Evolutionary conservation across 1,284 basidiomycete species (phyloP), one percentile per base, ranked within the genome.

Genomic region (Pseudozyma hubeiensis): DNA sequence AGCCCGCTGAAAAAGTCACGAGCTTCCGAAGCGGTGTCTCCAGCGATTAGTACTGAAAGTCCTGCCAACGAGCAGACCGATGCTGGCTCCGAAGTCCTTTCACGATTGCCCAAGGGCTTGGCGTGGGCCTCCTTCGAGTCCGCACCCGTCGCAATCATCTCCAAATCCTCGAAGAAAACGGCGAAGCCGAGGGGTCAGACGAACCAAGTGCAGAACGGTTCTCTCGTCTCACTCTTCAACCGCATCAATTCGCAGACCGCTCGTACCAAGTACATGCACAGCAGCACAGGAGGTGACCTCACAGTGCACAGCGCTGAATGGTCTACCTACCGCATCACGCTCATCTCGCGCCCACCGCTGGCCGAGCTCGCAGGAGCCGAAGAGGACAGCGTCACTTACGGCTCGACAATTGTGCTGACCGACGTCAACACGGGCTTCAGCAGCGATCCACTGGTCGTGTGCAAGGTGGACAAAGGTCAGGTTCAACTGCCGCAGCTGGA

Each of bases 171-270:
- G 49, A 94, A 95, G 88, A 96, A 96, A 88, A 96, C 94, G 1
- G 93, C 93, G 64, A 96, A 96, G 87, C 94, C 94, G 70, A 90
- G 94, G 81, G 94, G 94, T 82, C 92, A 94, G 80, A 90, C 92
- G 10, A 94, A 92, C 16, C 95, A 94, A 86, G 92, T 97, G 80
- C 89, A 93, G 58, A 91, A 90, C 30, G 91, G 92, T 43, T 92
- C 93, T 19, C 91, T 93, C n/a, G 92, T 98, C 52, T 93, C 93
- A 59, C 88, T 98, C 52, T 96, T 94, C 88, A 95, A 95, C 84
- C 92, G 94, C 80, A 93, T 98, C 87, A 95, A 97, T 86, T 93
- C 92, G 13, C 94, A 98, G 86, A 96, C 94, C 29, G 94, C 96
- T 65, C 91, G 94, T 76, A 97, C 94, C 54, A 97, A 97, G 87